Conservation (phyloP, 1,139 yeast genomes). For the Yamadazyma sp. region DNA sequence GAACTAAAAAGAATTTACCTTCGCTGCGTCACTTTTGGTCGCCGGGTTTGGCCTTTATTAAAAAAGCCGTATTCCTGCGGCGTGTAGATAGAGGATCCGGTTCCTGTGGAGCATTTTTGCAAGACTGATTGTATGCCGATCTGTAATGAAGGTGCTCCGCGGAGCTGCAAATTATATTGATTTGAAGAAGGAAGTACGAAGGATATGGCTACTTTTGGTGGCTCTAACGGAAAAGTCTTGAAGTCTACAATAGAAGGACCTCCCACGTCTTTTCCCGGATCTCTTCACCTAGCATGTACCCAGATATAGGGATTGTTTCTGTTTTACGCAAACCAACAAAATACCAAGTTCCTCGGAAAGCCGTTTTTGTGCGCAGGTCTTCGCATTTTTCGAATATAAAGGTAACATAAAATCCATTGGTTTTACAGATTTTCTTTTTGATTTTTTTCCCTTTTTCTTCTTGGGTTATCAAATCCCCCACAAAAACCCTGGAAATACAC, state of each 20-base stretch:
- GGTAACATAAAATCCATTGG: background rate
- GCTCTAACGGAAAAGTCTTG: no score
- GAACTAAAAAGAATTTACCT: no score
- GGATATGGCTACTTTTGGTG: background rate
- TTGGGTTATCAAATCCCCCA: constrained; percentile 11
- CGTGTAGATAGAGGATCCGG: no score
- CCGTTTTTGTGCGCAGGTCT: constrained; percentile 6
- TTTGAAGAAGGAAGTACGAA: background rate
- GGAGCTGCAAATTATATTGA: background rate
- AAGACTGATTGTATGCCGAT: no score
- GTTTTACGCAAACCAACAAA: background rate
- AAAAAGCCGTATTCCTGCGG: background rate
- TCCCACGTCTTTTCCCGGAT: background rate
- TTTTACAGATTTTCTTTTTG: constrained; percentile 6
- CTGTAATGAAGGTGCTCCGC: no score
- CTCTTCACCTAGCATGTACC: background rate
- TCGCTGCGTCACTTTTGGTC: no score
- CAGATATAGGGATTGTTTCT: background rate
- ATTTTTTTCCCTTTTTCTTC: constrained; percentile 9
- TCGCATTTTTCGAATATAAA: constrained; percentile 3
- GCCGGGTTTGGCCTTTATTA: no score
- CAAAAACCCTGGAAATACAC: background rate
- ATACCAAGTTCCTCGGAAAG: constrained; percentile 13
- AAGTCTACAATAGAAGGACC: background rate
- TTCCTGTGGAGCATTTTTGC: no score